These are phyloP conservation scores for Boechera divaricarpa DNA, from an alignment of 345 rosid genomes.

Conservation along the genomic window DNA sequence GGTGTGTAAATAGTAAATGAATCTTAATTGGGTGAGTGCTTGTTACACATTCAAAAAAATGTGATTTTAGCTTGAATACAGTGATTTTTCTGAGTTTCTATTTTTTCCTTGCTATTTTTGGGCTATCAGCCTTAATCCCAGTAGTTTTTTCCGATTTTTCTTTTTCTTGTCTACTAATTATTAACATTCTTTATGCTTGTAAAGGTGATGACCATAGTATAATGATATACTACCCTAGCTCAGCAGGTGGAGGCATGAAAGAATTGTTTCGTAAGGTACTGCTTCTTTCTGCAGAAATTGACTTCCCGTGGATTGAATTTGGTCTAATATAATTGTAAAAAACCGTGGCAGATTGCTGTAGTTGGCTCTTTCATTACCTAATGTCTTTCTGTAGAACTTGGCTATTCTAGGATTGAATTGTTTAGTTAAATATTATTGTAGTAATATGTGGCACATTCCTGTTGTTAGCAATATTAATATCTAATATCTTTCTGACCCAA, in stretches of 20 bases:
- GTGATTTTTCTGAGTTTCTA: slow-evolving; percentile 10
- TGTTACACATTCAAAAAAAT: slow-evolving; percentile 10
- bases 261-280: slow-evolving; percentile 96
- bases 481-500: slow-evolving; percentile 21
- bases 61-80: slow-evolving; percentile 9
- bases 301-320: slow-evolving; percentile 10
- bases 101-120: too few relatives aligned
- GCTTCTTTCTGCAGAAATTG: slow-evolving; percentile 28
- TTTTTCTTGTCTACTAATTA: too few relatives aligned
- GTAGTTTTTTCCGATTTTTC: too few relatives aligned
- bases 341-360: background rate
- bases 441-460: slow-evolving; percentile 24
- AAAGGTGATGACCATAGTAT: too few relatives aligned
- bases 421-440: slow-evolving; percentile 8
- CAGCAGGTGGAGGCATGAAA: slow-evolving; percentile 99
- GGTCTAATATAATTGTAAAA: background rate
- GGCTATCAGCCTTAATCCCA: too few relatives aligned
- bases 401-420: background rate
- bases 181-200: too few relatives aligned
- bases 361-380: slow-evolving; percentile 2
- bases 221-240: too few relatives aligned
- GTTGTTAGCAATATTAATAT: background rate
- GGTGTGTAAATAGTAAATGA: background rate
- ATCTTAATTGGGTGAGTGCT: background rate
- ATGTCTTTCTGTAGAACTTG: slow-evolving; percentile 15